Percentiles rank a stretch among this genome's conserved stretches.
These are phyloP conservation scores for Boletus sp. DNA, from an alignment of 768 basidiomycete species.

Conservation along the genomic window DNA sequence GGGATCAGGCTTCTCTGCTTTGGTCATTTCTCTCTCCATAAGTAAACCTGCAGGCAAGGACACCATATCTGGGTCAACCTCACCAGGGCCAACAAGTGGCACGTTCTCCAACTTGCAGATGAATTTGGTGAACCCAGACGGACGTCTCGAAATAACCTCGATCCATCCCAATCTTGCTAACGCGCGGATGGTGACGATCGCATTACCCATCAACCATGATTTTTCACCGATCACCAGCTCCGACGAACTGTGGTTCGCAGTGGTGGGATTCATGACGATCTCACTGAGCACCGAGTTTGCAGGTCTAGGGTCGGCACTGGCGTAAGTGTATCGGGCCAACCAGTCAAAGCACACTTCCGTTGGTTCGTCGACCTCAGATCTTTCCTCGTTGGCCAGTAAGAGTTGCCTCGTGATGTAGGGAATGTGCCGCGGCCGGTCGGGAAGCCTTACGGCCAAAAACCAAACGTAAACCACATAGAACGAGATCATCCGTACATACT, in stretches of 20 bases:
- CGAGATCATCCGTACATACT: constrained; percentile 87
- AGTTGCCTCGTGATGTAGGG: constrained; percentile 86
- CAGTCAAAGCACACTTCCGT: constrained; percentile 98
- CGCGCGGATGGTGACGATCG: constrained; percentile 78
- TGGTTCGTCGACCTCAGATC: constrained; percentile 73
- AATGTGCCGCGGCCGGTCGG: constrained; percentile 78
- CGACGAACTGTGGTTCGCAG: constrained; percentile 25
- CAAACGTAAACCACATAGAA: constrained; percentile 92
- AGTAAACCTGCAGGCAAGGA: constrained; percentile 72
- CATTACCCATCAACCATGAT: constrained; percentile 84
- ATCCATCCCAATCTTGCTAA: constrained; percentile 82
- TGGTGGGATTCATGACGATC: constrained; percentile 64
- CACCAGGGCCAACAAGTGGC: constrained; percentile 80
- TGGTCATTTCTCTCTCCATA: constrained; percentile 56
- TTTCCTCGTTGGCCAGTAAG: constrained; percentile 79
- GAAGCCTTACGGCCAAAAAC: constrained; percentile 86
- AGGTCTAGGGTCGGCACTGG: constrained; percentile 89
- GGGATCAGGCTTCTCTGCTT: constrained; percentile 29
- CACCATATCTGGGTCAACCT: constrained; percentile 75
- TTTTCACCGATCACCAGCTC: constrained; percentile 57
- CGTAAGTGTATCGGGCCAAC: constrained; percentile 93
- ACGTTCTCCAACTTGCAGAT: constrained; percentile 87
- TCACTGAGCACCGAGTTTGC: constrained; percentile 76
- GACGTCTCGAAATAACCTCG: constrained; percentile 77
- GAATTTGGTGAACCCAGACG: constrained; percentile 86